Conservation (phyloP, 768 basidiomycete genomes). For the Amanita subjunquillea region DNA sequence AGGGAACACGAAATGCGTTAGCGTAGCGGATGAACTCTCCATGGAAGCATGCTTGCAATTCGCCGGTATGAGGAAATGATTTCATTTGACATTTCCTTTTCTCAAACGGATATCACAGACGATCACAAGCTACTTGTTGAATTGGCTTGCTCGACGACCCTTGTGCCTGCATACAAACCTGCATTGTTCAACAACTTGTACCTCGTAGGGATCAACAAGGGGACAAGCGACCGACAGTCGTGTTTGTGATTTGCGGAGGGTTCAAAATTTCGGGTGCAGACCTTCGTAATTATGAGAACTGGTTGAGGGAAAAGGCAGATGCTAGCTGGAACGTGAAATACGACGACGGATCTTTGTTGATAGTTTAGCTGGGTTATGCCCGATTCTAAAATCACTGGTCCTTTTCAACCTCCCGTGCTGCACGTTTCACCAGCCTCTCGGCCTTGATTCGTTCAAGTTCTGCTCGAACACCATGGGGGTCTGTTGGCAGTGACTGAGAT, state of each 20-base stretch:
- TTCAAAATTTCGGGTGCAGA: conserved; percentile 56
- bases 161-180: conserved; percentile 54
- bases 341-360: conserved; percentile 27
- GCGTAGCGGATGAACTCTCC: conserved; percentile 55
- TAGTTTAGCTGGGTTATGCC: conserved; percentile 10
- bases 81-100: background rate
- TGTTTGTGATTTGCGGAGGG: conserved; percentile 65
- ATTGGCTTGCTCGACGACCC: conserved; percentile 62
- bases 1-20: conserved; percentile 48
- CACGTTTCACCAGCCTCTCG: conserved; percentile 38
- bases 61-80: conserved; percentile 34
- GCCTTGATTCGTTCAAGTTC: conserved; percentile 67
- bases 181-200: conserved; percentile 44
- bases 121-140: conserved; percentile 72
- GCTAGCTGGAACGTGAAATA: conserved; percentile 26
- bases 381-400: conserved; percentile 2
- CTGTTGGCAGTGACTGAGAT: conserved; percentile 49
- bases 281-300: conserved; percentile 34
- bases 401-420: conserved; percentile 29
- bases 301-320: conserved; percentile 17
- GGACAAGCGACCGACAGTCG: conserved; percentile 26
- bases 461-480: conserved; percentile 52
- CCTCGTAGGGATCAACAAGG: conserved; percentile 19
- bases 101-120: conserved; percentile 28
- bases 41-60: conserved; percentile 52